These are phyloP conservation scores for Zarea fungicola DNA, from an alignment of 2,329 filamentous ascomycete species.

Conservation along the genomic window DNA sequence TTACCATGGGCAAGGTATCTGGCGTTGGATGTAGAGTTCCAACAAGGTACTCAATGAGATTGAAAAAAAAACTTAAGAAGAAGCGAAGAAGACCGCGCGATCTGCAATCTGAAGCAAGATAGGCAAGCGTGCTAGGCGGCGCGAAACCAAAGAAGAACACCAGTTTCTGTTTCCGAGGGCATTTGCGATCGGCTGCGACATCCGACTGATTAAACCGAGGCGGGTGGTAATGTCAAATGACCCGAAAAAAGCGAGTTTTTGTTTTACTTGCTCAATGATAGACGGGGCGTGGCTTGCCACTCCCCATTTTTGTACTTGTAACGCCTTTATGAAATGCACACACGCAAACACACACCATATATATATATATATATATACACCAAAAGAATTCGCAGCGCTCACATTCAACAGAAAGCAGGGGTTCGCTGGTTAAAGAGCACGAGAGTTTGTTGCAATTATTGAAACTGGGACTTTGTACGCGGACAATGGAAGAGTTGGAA, in stretches of 20 bases:
- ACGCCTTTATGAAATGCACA: conserved; percentile 19
- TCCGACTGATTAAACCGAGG: background rate
- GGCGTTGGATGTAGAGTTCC: conserved; percentile 10
- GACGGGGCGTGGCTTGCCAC: conserved; percentile 17
- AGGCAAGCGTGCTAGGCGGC: too few relatives aligned
- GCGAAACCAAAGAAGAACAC: background rate
- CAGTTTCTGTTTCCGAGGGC: background rate
- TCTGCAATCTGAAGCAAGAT: too few relatives aligned
- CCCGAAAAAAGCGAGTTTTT: conserved; percentile 9
- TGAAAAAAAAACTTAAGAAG: background rate
- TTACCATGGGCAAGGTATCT: conserved; percentile 10
- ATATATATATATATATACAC: background rate
- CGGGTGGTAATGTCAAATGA: background rate
- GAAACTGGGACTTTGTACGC: too few relatives aligned
- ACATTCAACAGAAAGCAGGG: too few relatives aligned
- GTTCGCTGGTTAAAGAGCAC: too few relatives aligned
- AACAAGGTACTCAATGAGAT: background rate
- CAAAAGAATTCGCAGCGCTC: too few relatives aligned
- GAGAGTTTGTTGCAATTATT: too few relatives aligned
- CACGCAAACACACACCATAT: background rate
- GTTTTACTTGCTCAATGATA: conserved; percentile 19
- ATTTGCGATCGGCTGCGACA: background rate
- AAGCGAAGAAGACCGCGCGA: background rate
- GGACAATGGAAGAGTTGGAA: too few relatives aligned
- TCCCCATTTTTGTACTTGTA: conserved; percentile 22